Percentiles rank a stretch among this genome's conserved stretches.
phyloP scores from a whole-genome alignment of 2,329 filamentous ascomycete species.

The Microcyclospora pomicola region DNA sequence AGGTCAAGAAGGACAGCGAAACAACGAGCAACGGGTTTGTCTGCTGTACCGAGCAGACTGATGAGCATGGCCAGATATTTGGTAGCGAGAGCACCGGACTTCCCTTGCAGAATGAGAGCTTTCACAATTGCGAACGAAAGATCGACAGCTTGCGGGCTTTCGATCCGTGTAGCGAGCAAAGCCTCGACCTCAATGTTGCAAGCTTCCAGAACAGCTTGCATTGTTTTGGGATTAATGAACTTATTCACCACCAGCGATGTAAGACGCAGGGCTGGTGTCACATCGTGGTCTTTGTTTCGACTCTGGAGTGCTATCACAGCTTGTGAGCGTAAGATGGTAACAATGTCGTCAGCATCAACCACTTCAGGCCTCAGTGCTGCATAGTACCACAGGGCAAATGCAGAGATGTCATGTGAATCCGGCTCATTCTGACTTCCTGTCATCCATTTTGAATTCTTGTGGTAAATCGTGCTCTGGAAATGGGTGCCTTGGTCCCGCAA shows the following conservation, averaged over 20 bases:
- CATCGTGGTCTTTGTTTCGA: no score
- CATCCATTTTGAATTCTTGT: constrained; percentile 15
- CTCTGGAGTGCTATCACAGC: constrained; percentile 8
- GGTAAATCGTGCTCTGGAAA: constrained; percentile 27
- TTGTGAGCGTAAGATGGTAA: constrained; percentile 13
- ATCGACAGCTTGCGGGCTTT: constrained; percentile 32
- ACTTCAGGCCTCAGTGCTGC: constrained; percentile 19
- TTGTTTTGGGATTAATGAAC: constrained; percentile 27
- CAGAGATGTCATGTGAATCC: constrained; percentile 4
- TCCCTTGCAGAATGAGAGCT: constrained; percentile 42
- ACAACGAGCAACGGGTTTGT: constrained; percentile 37
- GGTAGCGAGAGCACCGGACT: constrained; percentile 31
- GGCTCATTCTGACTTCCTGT: constrained; percentile 2
- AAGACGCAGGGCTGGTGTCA: constrained; percentile 21
- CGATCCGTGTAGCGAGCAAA: constrained; percentile 20
- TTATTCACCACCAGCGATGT: constrained; percentile 36
- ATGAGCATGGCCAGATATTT: constrained; percentile 34
- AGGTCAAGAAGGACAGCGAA: constrained; percentile 47
- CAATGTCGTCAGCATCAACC: constrained; percentile 14
- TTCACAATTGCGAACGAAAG: constrained; percentile 49
- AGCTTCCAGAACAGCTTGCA: constrained; percentile 23
- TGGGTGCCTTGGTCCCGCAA: constrained; percentile 38
- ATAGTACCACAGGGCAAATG: constrained; percentile 20
- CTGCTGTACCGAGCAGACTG: constrained; percentile 34
- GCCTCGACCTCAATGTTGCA: constrained; percentile 23